Base-by-base conservation (phyloP, 1,284 basidiomycete genomes). In the Trichosporon ovoides region DNA sequence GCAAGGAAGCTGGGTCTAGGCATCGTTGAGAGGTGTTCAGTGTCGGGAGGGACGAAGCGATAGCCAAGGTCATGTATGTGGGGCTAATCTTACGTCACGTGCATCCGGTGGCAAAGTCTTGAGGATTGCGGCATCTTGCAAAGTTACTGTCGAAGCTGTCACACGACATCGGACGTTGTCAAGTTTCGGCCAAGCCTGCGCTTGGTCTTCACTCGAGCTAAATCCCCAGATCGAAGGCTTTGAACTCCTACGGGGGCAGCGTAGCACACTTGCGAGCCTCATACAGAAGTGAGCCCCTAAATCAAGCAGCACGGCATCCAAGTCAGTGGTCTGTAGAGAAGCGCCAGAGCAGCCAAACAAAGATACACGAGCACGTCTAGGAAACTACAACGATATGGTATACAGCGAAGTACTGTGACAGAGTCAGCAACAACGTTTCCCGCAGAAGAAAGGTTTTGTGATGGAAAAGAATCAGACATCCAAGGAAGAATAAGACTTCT, bases 401-500 rank as follows among this genome's bases (percentile, higher is more conserved):
- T 22, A 35, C 18, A n/a, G n/a, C n/a, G n/a, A 14, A 28, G 9
- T 28, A 48, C 43, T 48, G 43, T 48, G 22, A 48, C 43, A 16
- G 7, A 13, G 56, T 57, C 56, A 57, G 56, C 56, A 18, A 33
- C 18, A n/a, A n/a, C n/a, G 6, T 36, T 49, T 31, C 40, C 38
- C 43, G 37, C 35, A 50, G 28, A 12, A n/a, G 22, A 53, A 35
- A 48, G 57, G n/a, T 13, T 28, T 55, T 19, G 20, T 22, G 38
- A 7, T 31, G 50, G 50, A 51, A 63, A 37, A 33, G 61, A 64
- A 56, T 78, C 76, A 78, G 76, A 78, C 76, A 77, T 77, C 75
- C 76, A 78, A 78, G 76, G 76, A 78, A 78, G 76, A 72, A 68
- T 69, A 74, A 70, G 43, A 71, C 75, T 72, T 76, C 74, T 55